A percentile compares a stretch with the other conserved stretches of the same genome.
Conservation (phyloP, 495 filamentous ascomycete genomes). For the Tuber borchii region DNA sequence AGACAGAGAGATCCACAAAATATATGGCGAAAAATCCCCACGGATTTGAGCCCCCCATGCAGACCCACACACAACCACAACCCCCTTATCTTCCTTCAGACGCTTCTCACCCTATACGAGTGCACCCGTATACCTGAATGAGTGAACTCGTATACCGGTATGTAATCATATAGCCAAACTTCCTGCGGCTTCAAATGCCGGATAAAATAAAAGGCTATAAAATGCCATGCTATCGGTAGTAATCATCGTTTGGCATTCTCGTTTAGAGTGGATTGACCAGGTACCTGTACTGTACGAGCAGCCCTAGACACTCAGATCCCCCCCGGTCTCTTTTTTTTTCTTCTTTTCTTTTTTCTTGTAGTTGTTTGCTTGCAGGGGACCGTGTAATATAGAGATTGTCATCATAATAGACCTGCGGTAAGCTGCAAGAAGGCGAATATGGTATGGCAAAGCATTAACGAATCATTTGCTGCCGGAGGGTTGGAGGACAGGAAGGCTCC, state of each 20-base stretch:
- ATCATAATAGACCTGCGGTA: neutral
- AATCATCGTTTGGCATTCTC: neutral
- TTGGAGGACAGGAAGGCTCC: neutral
- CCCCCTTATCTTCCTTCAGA: too few species aligned
- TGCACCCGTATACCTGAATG: too few species aligned
- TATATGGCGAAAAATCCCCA: too few species aligned
- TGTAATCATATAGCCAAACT: too few species aligned
- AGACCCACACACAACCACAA: too few species aligned
- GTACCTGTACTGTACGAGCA: neutral
- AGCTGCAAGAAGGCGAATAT: neutral
- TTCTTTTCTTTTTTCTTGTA: neutral
- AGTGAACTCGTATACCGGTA: neutral
- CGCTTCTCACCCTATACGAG: too few species aligned
- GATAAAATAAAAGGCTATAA: neutral
- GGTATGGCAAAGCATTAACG: neutral
- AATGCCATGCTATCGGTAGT: neutral
- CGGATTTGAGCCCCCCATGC: too few species aligned
- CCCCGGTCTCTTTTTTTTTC: neutral
- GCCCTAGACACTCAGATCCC: neutral
- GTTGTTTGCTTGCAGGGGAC: neutral
- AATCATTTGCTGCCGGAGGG: neutral
- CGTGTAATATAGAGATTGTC: too few species aligned
- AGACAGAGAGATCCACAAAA: too few species aligned
- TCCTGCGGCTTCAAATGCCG: neutral
- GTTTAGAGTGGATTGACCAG: neutral